phyloP scores from a whole-genome alignment of 2,329 filamentous ascomycete species.

The Claviceps citrina region DNA sequence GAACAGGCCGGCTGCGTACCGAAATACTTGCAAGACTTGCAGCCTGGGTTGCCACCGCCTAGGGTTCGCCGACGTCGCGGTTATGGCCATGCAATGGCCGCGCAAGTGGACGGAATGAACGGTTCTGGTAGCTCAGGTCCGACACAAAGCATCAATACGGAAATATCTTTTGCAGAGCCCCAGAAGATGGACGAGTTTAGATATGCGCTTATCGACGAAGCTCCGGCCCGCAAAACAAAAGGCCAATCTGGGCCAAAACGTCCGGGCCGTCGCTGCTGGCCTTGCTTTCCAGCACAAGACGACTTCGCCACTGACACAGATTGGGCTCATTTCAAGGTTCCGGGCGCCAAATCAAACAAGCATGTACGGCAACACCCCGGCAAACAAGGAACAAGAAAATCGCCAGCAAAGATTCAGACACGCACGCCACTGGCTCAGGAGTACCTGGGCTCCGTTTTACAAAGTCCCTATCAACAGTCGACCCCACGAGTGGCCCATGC shows the following conservation, averaged over 20 bases:
- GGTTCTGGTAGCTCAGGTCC: constrained; percentile 7
- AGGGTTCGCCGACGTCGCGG: background rate
- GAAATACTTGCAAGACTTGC: constrained; percentile 7
- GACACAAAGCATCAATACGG: constrained; percentile 14
- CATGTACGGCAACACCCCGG: background rate
- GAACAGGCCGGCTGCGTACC: constrained; percentile 23
- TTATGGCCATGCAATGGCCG: background rate
- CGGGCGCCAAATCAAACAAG: constrained; percentile 3
- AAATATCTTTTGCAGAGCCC: constrained; percentile 17
- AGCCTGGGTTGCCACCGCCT: background rate
- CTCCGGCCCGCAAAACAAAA: constrained; percentile 11
- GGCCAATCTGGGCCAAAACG: constrained; percentile 7
- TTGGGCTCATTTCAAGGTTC: constrained; percentile 11
- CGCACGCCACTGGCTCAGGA: background rate
- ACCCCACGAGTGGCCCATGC: background rate
- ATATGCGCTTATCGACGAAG: constrained; percentile 19
- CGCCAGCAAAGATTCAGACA: background rate
- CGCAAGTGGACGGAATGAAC: constrained; percentile 17
- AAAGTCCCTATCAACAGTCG: constrained; percentile 5
- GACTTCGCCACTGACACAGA: constrained; percentile 12
- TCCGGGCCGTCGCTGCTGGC: constrained; percentile 13
- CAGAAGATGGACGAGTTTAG: constrained; percentile 19
- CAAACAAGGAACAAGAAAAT: background rate
- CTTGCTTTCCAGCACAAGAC: constrained; percentile 15
- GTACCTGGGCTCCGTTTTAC: background rate